A percentile compares a stretch with the other conserved stretches of the same genome.
Evolutionary conservation across 352 stramenopile genomes (phyloP).

Genomic region (Pythium aristosporum): DNA sequence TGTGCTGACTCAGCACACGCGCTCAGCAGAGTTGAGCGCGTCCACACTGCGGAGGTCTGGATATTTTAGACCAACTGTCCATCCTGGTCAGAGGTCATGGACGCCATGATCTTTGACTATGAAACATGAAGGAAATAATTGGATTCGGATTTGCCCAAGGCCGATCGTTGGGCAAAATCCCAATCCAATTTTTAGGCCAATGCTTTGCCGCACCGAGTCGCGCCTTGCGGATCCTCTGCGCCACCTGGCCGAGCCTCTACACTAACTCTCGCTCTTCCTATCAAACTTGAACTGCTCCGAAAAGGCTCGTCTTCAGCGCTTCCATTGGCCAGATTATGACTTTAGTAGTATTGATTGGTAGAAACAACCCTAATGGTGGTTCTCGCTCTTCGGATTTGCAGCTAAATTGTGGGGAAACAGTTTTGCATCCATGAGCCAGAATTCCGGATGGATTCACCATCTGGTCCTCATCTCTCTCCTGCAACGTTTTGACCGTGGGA

Average conservation of each 20-base stretch:
- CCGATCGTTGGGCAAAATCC: too few relatives aligned
- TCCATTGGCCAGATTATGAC: slow-evolving; percentile 11
- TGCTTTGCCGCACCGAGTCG: slow-evolving; percentile 1
- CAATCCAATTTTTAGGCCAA: neutral
- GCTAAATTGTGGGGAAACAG: slow-evolving; percentile 6
- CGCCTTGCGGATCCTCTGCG: neutral
- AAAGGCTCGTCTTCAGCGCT: neutral
- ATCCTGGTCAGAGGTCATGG: neutral
- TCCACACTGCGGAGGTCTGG: neutral
- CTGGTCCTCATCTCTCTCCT: slow-evolving; percentile 1
- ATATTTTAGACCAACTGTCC: neutral
- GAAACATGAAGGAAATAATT: too few relatives aligned
- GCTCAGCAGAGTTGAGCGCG: neutral
- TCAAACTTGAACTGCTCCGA: neutral
- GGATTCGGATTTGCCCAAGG: too few relatives aligned
- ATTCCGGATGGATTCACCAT: slow-evolving; percentile 16
- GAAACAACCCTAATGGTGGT: neutral
- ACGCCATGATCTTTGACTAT: neutral
- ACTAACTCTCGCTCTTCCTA: slow-evolving; percentile 15
- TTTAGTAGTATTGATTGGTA: slow-evolving; percentile 6
- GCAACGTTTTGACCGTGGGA: slow-evolving; percentile 11
- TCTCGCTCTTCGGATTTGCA: neutral
- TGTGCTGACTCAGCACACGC: too few relatives aligned
- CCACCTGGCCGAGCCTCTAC: slow-evolving; percentile 22
- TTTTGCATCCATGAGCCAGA: slow-evolving; percentile 2